Conservation (phyloP, 768 basidiomycete genomes). For the Zangia roseola region DNA sequence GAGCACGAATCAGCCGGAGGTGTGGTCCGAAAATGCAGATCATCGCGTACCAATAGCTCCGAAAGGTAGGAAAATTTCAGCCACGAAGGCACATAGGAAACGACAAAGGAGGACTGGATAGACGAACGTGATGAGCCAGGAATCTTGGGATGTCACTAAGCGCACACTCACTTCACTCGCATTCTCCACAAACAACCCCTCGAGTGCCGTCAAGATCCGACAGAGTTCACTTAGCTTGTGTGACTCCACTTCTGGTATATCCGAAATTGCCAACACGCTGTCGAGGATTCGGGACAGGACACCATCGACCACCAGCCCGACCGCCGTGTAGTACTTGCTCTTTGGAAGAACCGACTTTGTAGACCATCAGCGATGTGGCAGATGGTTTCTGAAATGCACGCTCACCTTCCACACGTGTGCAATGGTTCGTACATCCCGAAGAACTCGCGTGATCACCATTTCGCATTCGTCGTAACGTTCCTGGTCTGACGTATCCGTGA, state of each 20-base stretch:
- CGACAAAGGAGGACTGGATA: conserved; percentile 66
- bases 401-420: conserved; percentile 74
- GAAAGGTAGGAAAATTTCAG: conserved; percentile 93
- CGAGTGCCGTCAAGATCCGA: conserved; percentile 72
- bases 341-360: conserved; percentile 64
- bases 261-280: conserved; percentile 72
- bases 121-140: background rate
- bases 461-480: conserved; percentile 78
- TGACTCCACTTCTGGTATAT: conserved; percentile 89
- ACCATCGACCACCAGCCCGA: conserved; percentile 70
- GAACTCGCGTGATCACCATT: conserved; percentile 56
- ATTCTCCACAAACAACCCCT: conserved; percentile 75
- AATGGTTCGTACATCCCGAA: conserved; percentile 61
- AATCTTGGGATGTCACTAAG: background rate
- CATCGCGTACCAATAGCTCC: conserved; percentile 73
- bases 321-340: conserved; percentile 66
- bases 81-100: conserved; percentile 89
- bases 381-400: background rate
- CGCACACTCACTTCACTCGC: conserved; percentile 48
- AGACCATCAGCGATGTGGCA: background rate
- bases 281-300: conserved; percentile 65
- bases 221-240: conserved; percentile 81
- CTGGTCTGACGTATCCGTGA: conserved; percentile 67
- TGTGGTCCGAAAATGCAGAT: background rate
- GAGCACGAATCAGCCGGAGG: background rate